Percentiles rank a stretch among this genome's conserved stretches.
These are phyloP conservation scores for Camellia granthamiana DNA, from an alignment of 148 eudicot genomes.

Conservation along the genomic window DNA sequence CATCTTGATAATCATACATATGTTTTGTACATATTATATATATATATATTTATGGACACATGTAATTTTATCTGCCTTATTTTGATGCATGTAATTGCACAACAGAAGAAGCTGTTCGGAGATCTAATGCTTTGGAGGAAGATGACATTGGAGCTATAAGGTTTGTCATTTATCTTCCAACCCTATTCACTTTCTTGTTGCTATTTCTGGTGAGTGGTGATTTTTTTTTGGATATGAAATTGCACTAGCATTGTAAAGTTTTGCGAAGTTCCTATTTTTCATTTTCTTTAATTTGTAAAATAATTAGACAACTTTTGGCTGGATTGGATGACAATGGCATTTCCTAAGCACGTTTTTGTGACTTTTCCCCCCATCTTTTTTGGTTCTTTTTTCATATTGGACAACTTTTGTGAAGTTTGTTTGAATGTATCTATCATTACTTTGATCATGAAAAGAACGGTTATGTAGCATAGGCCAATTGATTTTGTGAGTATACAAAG, in stretches of 20 bases:
- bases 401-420: not conserved
- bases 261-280: not conserved
- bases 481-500: not conserved
- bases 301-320: not conserved
- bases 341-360: not conserved
- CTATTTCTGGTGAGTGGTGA: not conserved
- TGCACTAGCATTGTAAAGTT: not conserved
- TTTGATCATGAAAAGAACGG: not conserved
- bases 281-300: not conserved
- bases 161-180: slow-evolving; percentile 36
- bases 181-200: not conserved
- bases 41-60: not conserved
- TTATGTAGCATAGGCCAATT: not conserved
- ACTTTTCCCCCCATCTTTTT: not conserved
- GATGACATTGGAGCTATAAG: slow-evolving; percentile 65
- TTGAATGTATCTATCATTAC: not conserved
- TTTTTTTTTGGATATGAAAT: not conserved
- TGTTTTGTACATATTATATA: not conserved
- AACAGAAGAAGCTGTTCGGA: slow-evolving; percentile 81
- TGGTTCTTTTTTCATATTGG: not conserved
- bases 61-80: not conserved
- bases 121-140: slow-evolving; percentile 76
- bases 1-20: not conserved
- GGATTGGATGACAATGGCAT: not conserved
- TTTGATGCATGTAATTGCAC: slow-evolving; percentile 18